These are phyloP conservation scores for Candida vaughaniae DNA, from an alignment of 805 yeast species.

Conservation along the genomic window DNA sequence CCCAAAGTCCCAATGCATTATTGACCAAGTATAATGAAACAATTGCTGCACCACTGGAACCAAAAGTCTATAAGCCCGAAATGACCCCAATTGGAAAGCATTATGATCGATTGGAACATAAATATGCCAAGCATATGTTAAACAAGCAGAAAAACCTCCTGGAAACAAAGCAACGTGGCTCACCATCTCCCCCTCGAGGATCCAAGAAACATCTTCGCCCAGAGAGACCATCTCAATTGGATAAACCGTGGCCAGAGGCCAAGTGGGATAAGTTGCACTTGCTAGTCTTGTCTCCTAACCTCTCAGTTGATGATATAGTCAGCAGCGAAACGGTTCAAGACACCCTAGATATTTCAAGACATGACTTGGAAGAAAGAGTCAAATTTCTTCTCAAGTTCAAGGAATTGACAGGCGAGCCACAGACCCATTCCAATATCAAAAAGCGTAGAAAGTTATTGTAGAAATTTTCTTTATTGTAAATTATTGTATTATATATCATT, in stretches of 20 bases:
- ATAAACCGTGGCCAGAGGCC: slow-evolving; percentile 24
- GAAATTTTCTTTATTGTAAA: not conserved
- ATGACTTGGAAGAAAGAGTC: slow-evolving; percentile 32
- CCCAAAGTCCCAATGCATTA: not conserved
- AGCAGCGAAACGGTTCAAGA: slow-evolving; percentile 26
- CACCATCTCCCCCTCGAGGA: not conserved
- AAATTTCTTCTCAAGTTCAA: slow-evolving; percentile 22
- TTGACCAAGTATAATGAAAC: not conserved
- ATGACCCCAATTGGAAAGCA: slow-evolving; percentile 15
- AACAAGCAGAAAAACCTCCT: slow-evolving; percentile 11
- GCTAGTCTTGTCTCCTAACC: slow-evolving; percentile 25
- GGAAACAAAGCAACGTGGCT: not conserved
- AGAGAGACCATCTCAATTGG: slow-evolving; percentile 3
- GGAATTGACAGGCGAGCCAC: not conserved
- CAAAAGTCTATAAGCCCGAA: not conserved
- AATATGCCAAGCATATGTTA: slow-evolving; percentile 18
- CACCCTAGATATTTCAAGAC: slow-evolving; percentile 23
- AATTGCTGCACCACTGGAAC: not conserved
- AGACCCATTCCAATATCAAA: not conserved
- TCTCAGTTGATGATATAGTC: slow-evolving; percentile 27
- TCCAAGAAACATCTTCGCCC: not conserved
- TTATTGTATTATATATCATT: slow-evolving; percentile 6
- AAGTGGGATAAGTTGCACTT: slow-evolving; percentile 34
- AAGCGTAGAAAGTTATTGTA: slow-evolving; percentile 5
- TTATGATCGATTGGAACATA: slow-evolving; percentile 17